Percentiles rank a stretch among this genome's conserved stretches.
phyloP scores from a whole-genome alignment of 805 yeast genomes.

The Teunomyces gatunensis region DNA sequence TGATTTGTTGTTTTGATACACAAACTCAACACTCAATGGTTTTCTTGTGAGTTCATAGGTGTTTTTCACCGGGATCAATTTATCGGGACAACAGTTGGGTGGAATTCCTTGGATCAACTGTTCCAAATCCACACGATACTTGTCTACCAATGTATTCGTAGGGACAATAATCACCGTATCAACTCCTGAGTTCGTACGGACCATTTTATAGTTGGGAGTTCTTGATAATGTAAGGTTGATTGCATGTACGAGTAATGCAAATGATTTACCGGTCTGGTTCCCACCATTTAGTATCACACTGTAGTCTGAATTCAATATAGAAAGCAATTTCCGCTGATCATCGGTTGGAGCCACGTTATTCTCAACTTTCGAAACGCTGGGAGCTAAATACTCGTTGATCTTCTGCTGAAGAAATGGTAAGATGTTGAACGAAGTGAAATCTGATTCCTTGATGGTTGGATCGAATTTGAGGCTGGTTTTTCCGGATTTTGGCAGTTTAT shows the following conservation, averaged over 20 bases:
- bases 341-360: conserved; percentile 16
- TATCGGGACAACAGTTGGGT: conserved; percentile 21
- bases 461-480: conserved; percentile 5
- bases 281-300: conserved; percentile 14
- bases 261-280: conserved; percentile 20
- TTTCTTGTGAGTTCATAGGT: conserved; percentile 13
- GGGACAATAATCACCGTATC: conserved; percentile 26
- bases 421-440: conserved; percentile 20
- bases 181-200: conserved; percentile 7
- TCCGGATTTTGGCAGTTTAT: neutral
- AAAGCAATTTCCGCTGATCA: conserved; percentile 19
- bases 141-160: conserved; percentile 17
- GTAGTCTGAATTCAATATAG: conserved; percentile 15
- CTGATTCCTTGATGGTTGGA: conserved; percentile 9
- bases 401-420: conserved; percentile 23
- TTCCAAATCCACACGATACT: conserved; percentile 13
- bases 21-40: conserved; percentile 16
- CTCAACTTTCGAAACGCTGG: neutral
- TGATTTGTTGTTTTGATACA: conserved; percentile 1
- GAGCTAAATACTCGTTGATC: conserved; percentile 13
- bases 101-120: conserved; percentile 18
- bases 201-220: conserved; percentile 16
- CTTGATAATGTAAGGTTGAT: conserved; percentile 17
- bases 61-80: conserved; percentile 7
- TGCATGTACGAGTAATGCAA: conserved; percentile 16